These are phyloP conservation scores for Chytriomyces sp. DNA, from an alignment of 192 early-diverging fungal genomes.

Conservation along the genomic window DNA sequence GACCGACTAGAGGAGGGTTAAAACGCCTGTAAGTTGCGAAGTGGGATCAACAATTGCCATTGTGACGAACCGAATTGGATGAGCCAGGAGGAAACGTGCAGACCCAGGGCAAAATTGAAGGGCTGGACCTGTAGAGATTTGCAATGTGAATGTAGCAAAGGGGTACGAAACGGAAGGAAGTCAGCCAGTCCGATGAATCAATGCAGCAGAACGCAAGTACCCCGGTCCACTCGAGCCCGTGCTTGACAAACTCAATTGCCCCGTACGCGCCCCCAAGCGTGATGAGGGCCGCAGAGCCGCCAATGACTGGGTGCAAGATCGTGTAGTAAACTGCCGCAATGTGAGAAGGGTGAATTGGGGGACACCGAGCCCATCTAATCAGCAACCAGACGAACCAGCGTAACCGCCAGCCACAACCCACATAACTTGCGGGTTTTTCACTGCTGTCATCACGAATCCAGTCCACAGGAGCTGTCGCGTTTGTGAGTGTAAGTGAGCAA, in stretches of 20 bases:
- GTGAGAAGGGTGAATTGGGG: no score
- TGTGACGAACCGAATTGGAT: constrained; percentile 70
- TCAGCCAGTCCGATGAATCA: constrained; percentile 38
- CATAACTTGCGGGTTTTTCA: no score
- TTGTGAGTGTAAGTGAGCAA: constrained; percentile 64
- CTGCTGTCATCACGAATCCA: no score
- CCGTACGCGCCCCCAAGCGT: neutral
- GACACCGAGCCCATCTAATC: no score
- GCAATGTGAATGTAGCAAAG: constrained; percentile 34
- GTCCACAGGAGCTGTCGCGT: no score
- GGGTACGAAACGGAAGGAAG: constrained; percentile 34
- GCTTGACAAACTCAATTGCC: neutral
- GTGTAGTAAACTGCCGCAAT: constrained; percentile 86
- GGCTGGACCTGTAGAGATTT: constrained; percentile 31
- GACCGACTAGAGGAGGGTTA: constrained; percentile 63
- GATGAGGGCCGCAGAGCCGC: constrained; percentile 5
- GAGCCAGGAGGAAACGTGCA: constrained; percentile 81
- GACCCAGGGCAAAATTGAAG: constrained; percentile 41
- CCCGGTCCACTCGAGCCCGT: neutral
- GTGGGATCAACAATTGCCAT: neutral
- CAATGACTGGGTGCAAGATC: constrained; percentile 47
- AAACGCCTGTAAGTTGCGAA: neutral
- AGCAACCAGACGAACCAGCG: no score
- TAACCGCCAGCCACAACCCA: no score
- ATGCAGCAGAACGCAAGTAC: constrained; percentile 47